phyloP scores from a whole-genome alignment of 2,329 filamentous ascomycete species.

The Colletotrichum cuscutae region DNA sequence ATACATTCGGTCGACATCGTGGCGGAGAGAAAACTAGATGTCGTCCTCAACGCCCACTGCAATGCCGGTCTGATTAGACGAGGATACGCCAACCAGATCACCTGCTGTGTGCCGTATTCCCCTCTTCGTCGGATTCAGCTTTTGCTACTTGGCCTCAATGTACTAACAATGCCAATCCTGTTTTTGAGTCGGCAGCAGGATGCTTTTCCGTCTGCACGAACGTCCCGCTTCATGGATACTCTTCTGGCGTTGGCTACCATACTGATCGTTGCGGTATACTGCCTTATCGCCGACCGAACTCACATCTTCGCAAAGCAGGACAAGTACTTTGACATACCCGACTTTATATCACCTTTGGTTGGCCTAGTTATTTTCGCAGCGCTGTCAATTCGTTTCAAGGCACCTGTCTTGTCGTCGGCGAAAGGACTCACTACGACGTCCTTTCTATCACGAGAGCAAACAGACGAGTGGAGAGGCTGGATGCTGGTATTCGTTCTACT shows the following conservation, averaged over 20 bases:
- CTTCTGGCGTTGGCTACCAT: conserved; percentile 43
- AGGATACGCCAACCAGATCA: conserved; percentile 57
- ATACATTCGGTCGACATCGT: conserved; percentile 56
- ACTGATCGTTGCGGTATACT: conserved; percentile 48
- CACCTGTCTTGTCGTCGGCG: neutral
- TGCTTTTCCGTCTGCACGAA: conserved; percentile 41
- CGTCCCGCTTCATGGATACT: conserved; percentile 33
- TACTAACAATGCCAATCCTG: conserved; percentile 29
- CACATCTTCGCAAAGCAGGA: conserved; percentile 62
- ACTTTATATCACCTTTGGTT: conserved; percentile 38
- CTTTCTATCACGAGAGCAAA: conserved; percentile 62
- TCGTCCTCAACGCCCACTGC: conserved; percentile 65
- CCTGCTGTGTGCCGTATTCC: conserved; percentile 63
- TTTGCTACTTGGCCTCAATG: conserved; percentile 36
- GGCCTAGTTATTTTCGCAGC: conserved; percentile 39
- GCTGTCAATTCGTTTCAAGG: conserved; percentile 20
- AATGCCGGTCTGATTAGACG: conserved; percentile 49
- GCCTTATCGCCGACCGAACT: conserved; percentile 65
- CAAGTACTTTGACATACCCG: conserved; percentile 52
- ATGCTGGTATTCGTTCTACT: conserved; percentile 66
- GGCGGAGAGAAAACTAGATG: conserved; percentile 54
- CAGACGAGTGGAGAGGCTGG: conserved; percentile 74
- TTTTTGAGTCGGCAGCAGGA: conserved; percentile 19
- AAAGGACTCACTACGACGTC: conserved; percentile 14
- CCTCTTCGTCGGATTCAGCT: conserved; percentile 37